Evolutionary conservation across 371 early-diverging fungal species (phyloP).

Genomic region (Mucor racemosus): DNA sequence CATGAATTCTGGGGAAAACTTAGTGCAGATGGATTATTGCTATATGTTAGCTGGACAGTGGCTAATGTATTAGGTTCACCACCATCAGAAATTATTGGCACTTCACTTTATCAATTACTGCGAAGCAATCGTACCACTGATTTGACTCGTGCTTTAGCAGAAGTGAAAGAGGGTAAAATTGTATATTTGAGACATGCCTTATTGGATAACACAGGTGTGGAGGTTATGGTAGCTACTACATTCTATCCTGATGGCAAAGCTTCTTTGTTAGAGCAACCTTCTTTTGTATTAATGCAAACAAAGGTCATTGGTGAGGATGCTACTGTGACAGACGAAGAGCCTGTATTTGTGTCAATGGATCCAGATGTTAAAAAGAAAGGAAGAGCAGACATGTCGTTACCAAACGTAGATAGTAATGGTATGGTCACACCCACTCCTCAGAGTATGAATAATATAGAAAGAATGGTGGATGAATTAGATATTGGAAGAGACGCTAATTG

Average conservation of each 20-base stretch:
- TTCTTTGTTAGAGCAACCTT: constrained; percentile 24
- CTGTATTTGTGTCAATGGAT: constrained; percentile 34
- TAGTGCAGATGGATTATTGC: constrained; percentile 60
- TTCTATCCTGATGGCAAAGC: constrained; percentile 54
- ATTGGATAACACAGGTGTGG: constrained; percentile 45
- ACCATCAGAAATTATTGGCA: constrained; percentile 54
- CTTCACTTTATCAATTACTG: constrained; percentile 59
- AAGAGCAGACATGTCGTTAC: constrained; percentile 21
- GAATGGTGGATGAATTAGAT: constrained; percentile 46
- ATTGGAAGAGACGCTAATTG: constrained; percentile 40
- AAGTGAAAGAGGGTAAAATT: constrained; percentile 52
- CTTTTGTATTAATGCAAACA: constrained; percentile 53
- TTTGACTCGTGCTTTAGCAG: constrained; percentile 51
- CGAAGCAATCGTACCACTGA: constrained; percentile 58
- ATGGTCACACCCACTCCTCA: constrained; percentile 1
- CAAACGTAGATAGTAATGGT: constrained; percentile 9
- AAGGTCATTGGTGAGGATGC: constrained; percentile 29
- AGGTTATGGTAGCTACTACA: constrained; percentile 48
- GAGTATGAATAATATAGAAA: constrained; percentile 16
- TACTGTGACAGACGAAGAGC: constrained; percentile 17
- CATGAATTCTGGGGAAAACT: constrained; percentile 69
- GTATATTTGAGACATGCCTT: constrained; percentile 48
- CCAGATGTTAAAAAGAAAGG: constrained; percentile 37
- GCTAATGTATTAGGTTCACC: constrained; percentile 49
- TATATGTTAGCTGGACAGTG: constrained; percentile 54